These are phyloP conservation scores for Fusarium poae DNA, from an alignment of 2,329 filamentous ascomycete species.

Conservation along the genomic window DNA sequence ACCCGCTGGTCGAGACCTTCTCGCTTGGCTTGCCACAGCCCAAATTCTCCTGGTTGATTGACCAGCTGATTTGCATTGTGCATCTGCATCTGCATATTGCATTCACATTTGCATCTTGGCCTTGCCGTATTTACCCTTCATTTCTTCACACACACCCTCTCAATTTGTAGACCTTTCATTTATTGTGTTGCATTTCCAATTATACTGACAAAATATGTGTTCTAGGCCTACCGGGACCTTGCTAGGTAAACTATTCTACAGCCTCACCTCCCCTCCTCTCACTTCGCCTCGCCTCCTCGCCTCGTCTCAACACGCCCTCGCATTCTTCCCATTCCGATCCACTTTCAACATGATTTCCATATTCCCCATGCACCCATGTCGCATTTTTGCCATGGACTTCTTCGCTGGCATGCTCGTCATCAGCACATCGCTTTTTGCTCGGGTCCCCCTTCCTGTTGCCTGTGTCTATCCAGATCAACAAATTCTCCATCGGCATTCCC, in stretches of 20 bases:
- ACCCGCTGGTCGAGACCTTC: conserved; percentile 40
- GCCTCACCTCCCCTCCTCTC: conserved; percentile 11
- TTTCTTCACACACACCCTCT: conserved; percentile 15
- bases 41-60: conserved; percentile 22
- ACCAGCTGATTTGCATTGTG: not conserved
- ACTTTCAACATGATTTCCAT: conserved; percentile 5
- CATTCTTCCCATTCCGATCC: conserved; percentile 11
- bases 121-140: not conserved
- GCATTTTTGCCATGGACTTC: conserved; percentile 2
- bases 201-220: conserved; percentile 45
- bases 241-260: conserved; percentile 49
- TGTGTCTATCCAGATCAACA: conserved; percentile 6
- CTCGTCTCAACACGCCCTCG: not conserved
- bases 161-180: not conserved
- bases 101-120: conserved; percentile 29
- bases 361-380: not conserved
- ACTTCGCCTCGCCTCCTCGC: not conserved
- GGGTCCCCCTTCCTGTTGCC: not conserved
- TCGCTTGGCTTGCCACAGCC: conserved; percentile 29
- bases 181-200: conserved; percentile 5
- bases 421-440: not conserved
- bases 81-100: conserved; percentile 29
- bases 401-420: conserved; percentile 7
- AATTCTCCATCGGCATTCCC: conserved; percentile 23
- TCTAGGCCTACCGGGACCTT: conserved; percentile 56